Percentiles rank a stretch among this genome's conserved stretches.
Evolutionary conservation across 2,329 filamentous ascomycete species (phyloP).

Genomic region (Helminthosporium solani): DNA sequence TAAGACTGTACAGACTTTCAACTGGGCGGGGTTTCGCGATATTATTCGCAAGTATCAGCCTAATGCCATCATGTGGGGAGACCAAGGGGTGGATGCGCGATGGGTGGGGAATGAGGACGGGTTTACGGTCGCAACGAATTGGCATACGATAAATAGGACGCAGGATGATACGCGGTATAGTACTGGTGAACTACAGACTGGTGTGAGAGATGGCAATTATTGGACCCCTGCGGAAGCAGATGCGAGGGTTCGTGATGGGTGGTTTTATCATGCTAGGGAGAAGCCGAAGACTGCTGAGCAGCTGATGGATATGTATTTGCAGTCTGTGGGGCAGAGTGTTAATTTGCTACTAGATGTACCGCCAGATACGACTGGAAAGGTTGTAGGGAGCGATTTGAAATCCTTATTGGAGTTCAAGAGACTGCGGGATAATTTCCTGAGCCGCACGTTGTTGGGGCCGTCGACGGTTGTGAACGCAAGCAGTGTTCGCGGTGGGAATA

Average conservation of each 20-base stretch:
- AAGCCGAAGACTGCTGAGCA: constrained; percentile 8
- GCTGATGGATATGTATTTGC: constrained; percentile 15
- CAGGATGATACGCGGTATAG: constrained; percentile 12
- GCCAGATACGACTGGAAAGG: constrained; percentile 11
- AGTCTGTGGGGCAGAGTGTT: constrained; percentile 12
- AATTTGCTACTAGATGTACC: constrained; percentile 16
- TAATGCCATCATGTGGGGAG: constrained; percentile 16
- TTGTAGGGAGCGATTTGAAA: constrained; percentile 6
- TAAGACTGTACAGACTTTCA: constrained; percentile 16
- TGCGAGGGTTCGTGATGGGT: constrained; percentile 12
- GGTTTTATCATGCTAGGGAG: constrained; percentile 16
- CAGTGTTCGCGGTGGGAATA: constrained; percentile 9
- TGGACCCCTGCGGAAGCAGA: constrained; percentile 19
- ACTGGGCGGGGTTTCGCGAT: constrained; percentile 14
- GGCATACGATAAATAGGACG: constrained; percentile 17
- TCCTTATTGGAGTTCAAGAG: constrained; percentile 9
- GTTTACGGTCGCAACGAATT: constrained; percentile 13
- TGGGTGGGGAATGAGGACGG: constrained; percentile 20
- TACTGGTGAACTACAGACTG: constrained; percentile 11
- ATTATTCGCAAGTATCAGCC: constrained; percentile 15
- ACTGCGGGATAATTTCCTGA: constrained; percentile 11
- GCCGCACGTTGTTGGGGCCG: constrained; percentile 3
- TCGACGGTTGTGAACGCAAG: constrained; percentile 6
- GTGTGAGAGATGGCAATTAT: constrained; percentile 14
- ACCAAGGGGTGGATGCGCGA: constrained; percentile 18